Conservation (phyloP, 768 basidiomycete species). For the Boletus vinaceobasis region DNA sequence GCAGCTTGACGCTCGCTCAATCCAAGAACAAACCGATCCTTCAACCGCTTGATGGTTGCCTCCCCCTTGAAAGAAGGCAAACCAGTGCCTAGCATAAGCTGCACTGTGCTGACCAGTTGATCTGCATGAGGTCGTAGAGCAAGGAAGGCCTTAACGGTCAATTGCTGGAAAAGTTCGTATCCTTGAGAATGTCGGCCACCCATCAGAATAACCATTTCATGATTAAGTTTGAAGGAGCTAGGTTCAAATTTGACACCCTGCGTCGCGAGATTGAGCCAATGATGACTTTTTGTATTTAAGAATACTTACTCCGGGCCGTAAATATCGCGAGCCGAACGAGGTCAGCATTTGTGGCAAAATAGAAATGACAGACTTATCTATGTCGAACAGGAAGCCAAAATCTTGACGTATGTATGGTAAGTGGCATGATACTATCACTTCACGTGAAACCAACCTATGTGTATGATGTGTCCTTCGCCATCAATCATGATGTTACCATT, state of each 20-base stretch:
- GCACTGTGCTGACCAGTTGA: slow-evolving; percentile 82
- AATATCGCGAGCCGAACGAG: slow-evolving; percentile 19
- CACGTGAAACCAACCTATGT: slow-evolving; percentile 67
- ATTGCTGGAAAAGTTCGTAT: slow-evolving; percentile 88
- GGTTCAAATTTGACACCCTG: slow-evolving; percentile 99
- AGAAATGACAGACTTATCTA: slow-evolving; percentile 70
- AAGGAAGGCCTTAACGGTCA: slow-evolving; percentile 95
- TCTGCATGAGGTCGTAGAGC: slow-evolving; percentile 93
- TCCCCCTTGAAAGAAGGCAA: slow-evolving; percentile 98
- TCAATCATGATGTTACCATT: slow-evolving; percentile 99
- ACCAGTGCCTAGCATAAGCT: slow-evolving; percentile 92
- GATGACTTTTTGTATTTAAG: background rate
- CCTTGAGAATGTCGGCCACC: slow-evolving; percentile 93
- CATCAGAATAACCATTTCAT: slow-evolving; percentile 98
- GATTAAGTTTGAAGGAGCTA: slow-evolving; percentile 95
- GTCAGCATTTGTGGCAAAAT: slow-evolving; percentile 22
- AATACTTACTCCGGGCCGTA: slow-evolving; percentile 59
- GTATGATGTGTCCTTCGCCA: slow-evolving; percentile 93
- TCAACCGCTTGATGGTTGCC: slow-evolving; percentile 78
- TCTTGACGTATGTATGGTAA: slow-evolving; percentile 45
- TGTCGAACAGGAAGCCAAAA: slow-evolving; percentile 96
- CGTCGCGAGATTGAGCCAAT: slow-evolving; percentile 8
- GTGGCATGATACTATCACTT: background rate
- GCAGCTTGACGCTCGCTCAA: slow-evolving; percentile 89
- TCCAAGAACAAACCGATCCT: slow-evolving; percentile 81